Base-by-base conservation (phyloP, 2,329 filamentous ascomycete species). In the Curvularia sp. region DNA sequence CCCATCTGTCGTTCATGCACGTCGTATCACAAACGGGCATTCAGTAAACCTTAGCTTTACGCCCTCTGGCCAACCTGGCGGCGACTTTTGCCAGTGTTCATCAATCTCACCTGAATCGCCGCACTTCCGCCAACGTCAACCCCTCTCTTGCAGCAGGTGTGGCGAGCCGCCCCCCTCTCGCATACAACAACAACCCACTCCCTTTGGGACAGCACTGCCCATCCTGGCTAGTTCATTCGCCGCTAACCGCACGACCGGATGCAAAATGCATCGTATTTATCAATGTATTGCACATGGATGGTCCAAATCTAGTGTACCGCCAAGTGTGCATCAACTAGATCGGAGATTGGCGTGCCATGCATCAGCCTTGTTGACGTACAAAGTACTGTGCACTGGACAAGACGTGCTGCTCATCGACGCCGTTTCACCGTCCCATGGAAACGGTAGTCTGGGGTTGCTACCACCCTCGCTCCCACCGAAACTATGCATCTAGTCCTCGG, bases 91-190 rank as follows among this genome's bases (percentile, higher is more conserved):
- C 30, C 38, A 20, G 28, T 33, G 13, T 30, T 28, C 52, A 6
- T 38, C 15, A 22, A n/a, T 49, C 51, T 39, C 24, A 50, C 44
- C 51, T 58, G 56, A 46, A 47, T 55, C 44, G 50, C 24, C 42
- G 12, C 39, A 24, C 30, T 49, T 38, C 13, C 55, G 30, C 28
- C 42, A 39, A 15, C 38, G 48, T 49, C 38, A 47, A 43, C 41
- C 30, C 22, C 42, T 46, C 55, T 50, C 49, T 57, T 57, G 55
- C 6, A 70, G 68, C 42, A 70, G 50, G 63, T 70, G 43, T 65
- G 60, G 64, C 68, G 64, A 71, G 61, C 56, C 48, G 43, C 26
- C 49, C 42, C 42, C 15, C 24, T 9, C 52, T 53, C 46, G 51
- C 33, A 54, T 52, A 56, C 62, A 55, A 46, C 30, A 54, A 47